phyloP scores from a whole-genome alignment of 176 grass and related monocot species.

The Coix lacrymajobi region DNA sequence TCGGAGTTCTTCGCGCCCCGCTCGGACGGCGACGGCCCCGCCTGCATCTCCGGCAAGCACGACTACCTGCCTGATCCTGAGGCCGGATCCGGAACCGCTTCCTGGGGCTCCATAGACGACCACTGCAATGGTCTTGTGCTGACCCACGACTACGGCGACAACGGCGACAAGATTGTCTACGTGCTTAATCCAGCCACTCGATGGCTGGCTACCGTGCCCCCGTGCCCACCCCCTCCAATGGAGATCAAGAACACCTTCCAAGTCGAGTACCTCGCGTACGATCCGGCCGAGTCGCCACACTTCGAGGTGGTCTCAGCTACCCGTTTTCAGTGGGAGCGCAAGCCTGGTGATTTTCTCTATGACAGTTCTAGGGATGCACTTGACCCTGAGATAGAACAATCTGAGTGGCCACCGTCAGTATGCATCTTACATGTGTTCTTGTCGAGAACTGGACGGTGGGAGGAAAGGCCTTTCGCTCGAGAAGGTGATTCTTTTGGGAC shows the following conservation, averaged over 20 bases:
- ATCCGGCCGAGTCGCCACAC: neutral
- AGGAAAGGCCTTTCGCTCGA: neutral
- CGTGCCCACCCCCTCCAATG: neutral
- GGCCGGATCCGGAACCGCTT: neutral
- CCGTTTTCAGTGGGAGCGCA: neutral
- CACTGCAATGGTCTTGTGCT: slow-evolving; percentile 8
- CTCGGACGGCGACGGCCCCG: neutral
- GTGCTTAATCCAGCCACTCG: neutral
- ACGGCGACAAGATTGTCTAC: neutral
- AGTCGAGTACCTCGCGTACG: too few relatives aligned
- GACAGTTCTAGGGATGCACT: neutral
- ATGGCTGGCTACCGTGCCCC: neutral
- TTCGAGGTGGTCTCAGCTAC: neutral
- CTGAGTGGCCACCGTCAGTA: neutral
- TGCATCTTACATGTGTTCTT: neutral
- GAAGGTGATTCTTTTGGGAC: neutral
- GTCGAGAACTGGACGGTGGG: neutral
- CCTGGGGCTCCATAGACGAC: neutral
- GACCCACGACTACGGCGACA: too few relatives aligned
- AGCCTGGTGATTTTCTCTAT: neutral
- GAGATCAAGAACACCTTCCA: too few relatives aligned
- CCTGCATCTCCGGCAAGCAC: neutral
- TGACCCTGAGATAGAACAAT: neutral
- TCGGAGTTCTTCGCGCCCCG: neutral
- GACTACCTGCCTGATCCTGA: neutral